phyloP scores from a whole-genome alignment of 192 early-diverging fungal genomes.

The Podila verticillata region DNA sequence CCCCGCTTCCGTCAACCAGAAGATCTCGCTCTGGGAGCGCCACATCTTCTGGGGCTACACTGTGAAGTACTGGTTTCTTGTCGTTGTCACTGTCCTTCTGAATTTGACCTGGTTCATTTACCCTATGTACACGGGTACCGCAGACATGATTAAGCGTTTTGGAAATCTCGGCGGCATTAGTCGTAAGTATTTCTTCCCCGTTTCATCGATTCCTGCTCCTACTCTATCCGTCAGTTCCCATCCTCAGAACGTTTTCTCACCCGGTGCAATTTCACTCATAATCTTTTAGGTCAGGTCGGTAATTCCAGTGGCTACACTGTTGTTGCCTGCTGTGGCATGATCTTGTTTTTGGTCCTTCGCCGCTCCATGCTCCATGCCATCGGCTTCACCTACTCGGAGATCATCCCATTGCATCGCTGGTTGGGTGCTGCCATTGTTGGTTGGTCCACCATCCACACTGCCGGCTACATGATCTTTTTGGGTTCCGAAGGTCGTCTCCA shows the following conservation, averaged over 20 bases:
- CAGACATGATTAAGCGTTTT: slow-evolving; percentile 10
- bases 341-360: slow-evolving; percentile 46
- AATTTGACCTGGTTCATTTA: slow-evolving; percentile 31
- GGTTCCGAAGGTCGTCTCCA: slow-evolving; percentile 19
- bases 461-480: slow-evolving; percentile 33
- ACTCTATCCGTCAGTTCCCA: not conserved
- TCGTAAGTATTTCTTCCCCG: slow-evolving; percentile 25
- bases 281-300: slow-evolving; percentile 25
- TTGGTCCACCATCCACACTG: slow-evolving; percentile 41
- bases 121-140: slow-evolving; percentile 13
- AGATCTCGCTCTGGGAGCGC: slow-evolving; percentile 50
- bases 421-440: slow-evolving; percentile 40
- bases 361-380: slow-evolving; percentile 52
- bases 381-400: slow-evolving; percentile 48
- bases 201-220: not conserved
- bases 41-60: slow-evolving; percentile 50
- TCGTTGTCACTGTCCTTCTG: slow-evolving; percentile 17
- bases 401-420: slow-evolving; percentile 47
- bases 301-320: slow-evolving; percentile 39
- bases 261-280: not conserved
- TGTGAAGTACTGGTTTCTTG: slow-evolving; percentile 49
- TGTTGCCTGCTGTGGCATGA: slow-evolving; percentile 42
- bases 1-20: slow-evolving; percentile 34
- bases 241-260: not conserved
- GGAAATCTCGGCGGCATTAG: slow-evolving; percentile 22